A percentile compares a stretch with the other conserved stretches of the same genome.
Conservation (phyloP, 257 asterid genomes). For the Primulina tabacum region DNA sequence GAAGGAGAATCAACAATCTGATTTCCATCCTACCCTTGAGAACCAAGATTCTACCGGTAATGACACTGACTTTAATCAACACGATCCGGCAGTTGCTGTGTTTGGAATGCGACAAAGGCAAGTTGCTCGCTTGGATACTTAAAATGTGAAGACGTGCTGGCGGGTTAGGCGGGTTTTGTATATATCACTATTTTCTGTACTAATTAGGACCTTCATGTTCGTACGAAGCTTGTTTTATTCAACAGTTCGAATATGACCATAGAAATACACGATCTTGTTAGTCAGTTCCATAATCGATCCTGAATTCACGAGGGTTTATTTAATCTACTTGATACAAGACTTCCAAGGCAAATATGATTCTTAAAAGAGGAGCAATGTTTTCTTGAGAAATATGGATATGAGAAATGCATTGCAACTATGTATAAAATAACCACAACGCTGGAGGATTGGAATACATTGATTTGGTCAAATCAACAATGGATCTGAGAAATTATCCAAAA, state of each 20-base stretch:
- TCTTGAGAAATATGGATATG: too few relatives aligned
- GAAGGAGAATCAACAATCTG: conserved; percentile 29
- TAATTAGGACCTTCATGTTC: background rate
- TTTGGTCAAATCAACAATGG: too few relatives aligned
- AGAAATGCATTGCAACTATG: too few relatives aligned
- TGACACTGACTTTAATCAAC: conserved; percentile 17
- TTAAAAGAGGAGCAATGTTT: too few relatives aligned
- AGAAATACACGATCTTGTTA: background rate
- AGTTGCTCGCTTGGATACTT: conserved; percentile 44
- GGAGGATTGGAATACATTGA: too few relatives aligned
- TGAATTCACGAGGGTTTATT: background rate
- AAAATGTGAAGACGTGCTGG: background rate
- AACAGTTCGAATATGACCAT: background rate
- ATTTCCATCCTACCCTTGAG: conserved; percentile 26
- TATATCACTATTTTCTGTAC: background rate
- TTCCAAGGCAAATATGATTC: background rate
- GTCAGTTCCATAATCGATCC: background rate
- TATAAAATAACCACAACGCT: too few relatives aligned
- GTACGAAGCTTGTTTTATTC: background rate
- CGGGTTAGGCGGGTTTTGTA: background rate
- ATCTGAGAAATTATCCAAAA: too few relatives aligned
- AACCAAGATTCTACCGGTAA: conserved; percentile 21
- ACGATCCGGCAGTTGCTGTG: conserved; percentile 33
- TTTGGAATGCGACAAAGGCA: conserved; percentile 65
- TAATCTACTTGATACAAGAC: too few relatives aligned